Evolutionary conservation across 2,329 filamentous ascomycete species (phyloP).

Genomic region (Echinosphaeria canescens): DNA sequence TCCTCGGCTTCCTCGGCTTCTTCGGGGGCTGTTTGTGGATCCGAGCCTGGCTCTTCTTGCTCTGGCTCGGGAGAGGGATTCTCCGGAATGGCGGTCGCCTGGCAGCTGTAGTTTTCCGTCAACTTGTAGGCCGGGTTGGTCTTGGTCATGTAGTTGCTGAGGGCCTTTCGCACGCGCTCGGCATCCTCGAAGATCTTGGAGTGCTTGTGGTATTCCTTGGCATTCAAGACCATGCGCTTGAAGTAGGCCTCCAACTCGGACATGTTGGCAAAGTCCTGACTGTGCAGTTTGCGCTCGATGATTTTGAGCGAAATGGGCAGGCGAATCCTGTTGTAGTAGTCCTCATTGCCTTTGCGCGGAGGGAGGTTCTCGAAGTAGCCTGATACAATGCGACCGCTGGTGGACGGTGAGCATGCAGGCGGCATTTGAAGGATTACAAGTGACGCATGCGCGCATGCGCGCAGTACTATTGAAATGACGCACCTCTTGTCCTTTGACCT

Average conservation of each 20-base stretch:
- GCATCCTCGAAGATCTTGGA: conserved; percentile 64
- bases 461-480: too few species aligned
- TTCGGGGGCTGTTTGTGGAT: conserved; percentile 3
- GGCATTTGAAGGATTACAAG: too few species aligned
- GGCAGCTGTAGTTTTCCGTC: conserved; percentile 41
- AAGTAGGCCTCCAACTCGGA: conserved; percentile 65
- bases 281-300: conserved; percentile 54
- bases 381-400: conserved; percentile 51
- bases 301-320: conserved; percentile 61
- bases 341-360: conserved; percentile 36
- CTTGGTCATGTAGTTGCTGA: conserved; percentile 75
- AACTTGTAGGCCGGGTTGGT: conserved; percentile 65
- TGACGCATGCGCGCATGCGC: too few species aligned
- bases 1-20: conserved; percentile 7
- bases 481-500: conserved; percentile 68
- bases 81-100: conserved; percentile 52
- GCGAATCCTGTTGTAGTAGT: conserved; percentile 59
- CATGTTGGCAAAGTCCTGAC: conserved; percentile 45
- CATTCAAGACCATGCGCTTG: conserved; percentile 74
- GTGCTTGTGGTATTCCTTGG: conserved; percentile 58
- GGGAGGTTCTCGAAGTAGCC: conserved; percentile 56
- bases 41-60: conserved; percentile 8
- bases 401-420: too few species aligned
- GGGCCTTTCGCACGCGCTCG: conserved; percentile 65
- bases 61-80: conserved; percentile 14